Base-by-base conservation (phyloP, 345 rosid genomes). In the Lepidium aucheri region DNA sequence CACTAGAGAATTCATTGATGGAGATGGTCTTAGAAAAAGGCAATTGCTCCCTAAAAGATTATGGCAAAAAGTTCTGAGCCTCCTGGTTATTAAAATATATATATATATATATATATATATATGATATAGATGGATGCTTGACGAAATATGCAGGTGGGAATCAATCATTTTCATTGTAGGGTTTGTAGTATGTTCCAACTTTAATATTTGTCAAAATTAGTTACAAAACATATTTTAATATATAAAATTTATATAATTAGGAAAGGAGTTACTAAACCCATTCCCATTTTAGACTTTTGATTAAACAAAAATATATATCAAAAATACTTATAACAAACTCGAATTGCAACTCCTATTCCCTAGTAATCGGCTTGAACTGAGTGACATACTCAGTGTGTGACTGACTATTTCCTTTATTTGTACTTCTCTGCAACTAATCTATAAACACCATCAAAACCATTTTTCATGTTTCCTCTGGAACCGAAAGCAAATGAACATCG, bases 401-500 rank as follows among this genome's bases (percentile, higher is more conserved):
- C 69, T 63, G 75, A 70, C 64, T 63, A 45, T 13, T 70, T 63
- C 69, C 43, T 63, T 62, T 46, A 30, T 14, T 38, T 45, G 16
- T 14, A 16, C 16, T 39, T 59, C n/a, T 68, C 45, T 30, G n/a
- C 54, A 33, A 52, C 14, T 15, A 41, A 20, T 69, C 28, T 43
- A 52, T 42, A 24, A 49, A 60, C 26, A 60, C 13, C 45, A 32
- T n/a, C 11, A 69, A 49, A 53, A 18, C 3, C 36, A 18, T 50
- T 41, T 68, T 49, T 18, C 18, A 34, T 53, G 32, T 6, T 40
- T 70, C 36, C 0, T 44, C 41, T 53, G 33, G 54, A 36, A 44
- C 41, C 1, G 34, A 41, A 52, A 18, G 1, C 2, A 65, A 44
- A 73, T 73, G 72, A 61, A 65, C 45, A 34, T 65, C 0, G 76